Base-by-base conservation (phyloP, 805 yeast genomes). In the Kodamaea leandrae region DNA sequence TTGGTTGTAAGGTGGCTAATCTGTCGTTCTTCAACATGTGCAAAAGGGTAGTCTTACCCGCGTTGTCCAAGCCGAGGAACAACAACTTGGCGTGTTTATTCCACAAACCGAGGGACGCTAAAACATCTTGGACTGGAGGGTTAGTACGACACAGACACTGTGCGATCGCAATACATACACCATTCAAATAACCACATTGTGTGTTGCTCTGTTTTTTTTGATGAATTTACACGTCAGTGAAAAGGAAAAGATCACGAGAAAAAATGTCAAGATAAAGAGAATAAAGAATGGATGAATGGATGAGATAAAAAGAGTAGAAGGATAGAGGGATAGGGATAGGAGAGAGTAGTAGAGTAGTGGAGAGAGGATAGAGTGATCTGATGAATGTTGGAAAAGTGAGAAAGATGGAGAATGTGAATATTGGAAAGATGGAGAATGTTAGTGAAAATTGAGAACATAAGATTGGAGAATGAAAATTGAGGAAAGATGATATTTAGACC, bases 1-100 rank as follows among this genome's bases (percentile, higher is more conserved):
- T 93, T 55, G 99, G 99, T 66, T 89, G 96, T 57, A 93, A 77
- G 36, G 97, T 89, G 45, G 99, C 99, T 70, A 93, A 78, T 70
- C 99, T 83, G 68, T 93, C 99, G 61, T 93, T 93, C 72, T 82
- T 70, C 55, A 69, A 66, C 75, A 69, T 69, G 52, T 69, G 75
- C 47, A 69, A 63, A 46, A 40, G 43, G 32, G 43, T 68, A 38
- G 74, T 67, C 45, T 68, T 68, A 49, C 75, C 75, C 25, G 75
- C 75, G 47, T 70, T 70, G 51, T 70, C 75, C 48, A 70, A 65
- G 21, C 75, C 75, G 46, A 70, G 63, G 50, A 70, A 70, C 49
- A 70, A 62, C 48, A 70, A 62, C 51, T 70, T 70, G 49, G 73
- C 75, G 54, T 70, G 75, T 55, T 70, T 70, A 52, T 70, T 70